phyloP scores from a whole-genome alignment of 2,329 filamentous ascomycete genomes.

The Leptographium flavum region DNA sequence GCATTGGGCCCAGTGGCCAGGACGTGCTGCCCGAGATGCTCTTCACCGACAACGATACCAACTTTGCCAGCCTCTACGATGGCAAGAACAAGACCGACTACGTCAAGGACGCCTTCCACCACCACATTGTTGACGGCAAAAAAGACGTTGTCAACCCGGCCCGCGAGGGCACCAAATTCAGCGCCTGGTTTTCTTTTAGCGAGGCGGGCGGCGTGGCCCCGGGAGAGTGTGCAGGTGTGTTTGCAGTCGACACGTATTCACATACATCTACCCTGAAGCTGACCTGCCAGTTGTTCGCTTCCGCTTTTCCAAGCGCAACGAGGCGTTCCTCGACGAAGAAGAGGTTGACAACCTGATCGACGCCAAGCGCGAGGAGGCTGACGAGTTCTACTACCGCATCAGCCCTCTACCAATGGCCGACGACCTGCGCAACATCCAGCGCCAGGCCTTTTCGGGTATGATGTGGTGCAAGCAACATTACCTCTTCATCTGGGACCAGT shows the following conservation, averaged over 20 bases:
- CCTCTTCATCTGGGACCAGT: constrained; percentile 93
- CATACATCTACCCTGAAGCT: no score
- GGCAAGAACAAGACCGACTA: constrained; percentile 68
- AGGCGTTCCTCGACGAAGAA: constrained; percentile 80
- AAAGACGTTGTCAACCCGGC: constrained; percentile 71
- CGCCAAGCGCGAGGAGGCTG: constrained; percentile 71
- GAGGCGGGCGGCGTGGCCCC: constrained; percentile 76
- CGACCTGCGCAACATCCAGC: constrained; percentile 85
- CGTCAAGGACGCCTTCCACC: constrained; percentile 92
- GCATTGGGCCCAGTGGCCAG: constrained; percentile 60
- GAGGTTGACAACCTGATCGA: constrained; percentile 85
- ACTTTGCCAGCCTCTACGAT: constrained; percentile 62
- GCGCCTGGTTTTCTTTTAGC: constrained; percentile 85
- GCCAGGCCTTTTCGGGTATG: constrained; percentile 91
- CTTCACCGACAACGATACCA: constrained; percentile 94
- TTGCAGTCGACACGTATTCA: no score
- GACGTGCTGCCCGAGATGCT: constrained; percentile 76
- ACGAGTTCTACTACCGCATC: constrained; percentile 90
- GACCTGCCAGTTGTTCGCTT: constrained; percentile 84
- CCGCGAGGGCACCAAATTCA: constrained; percentile 71
- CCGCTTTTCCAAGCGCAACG: constrained; percentile 61
- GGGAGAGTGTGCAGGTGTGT: constrained; percentile 74
- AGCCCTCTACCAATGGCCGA: constrained; percentile 89
- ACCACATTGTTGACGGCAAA: constrained; percentile 69
- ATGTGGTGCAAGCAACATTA: constrained; percentile 98